Evolutionary conservation across 345 rosid species (phyloP), one percentile per base, ranked within the genome.

Genomic region (Isatis tinctoria): DNA sequence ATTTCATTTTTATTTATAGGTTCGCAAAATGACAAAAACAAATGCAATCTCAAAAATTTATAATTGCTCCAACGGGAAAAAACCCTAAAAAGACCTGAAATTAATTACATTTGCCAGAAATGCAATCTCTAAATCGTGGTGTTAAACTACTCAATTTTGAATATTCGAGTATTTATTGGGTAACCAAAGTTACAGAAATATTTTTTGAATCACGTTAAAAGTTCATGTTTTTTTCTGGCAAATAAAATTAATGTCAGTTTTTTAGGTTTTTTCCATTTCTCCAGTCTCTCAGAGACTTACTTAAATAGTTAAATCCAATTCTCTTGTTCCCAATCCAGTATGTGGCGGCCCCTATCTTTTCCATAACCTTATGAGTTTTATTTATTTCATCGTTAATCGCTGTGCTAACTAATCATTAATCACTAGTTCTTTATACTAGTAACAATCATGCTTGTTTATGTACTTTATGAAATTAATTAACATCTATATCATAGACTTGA

Each of bases 51-150:
- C 56, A 22, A 70, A 22, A 22, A 70, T 24, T 45, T 45, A 13
- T 61, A 28, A 20, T 40, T 69, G 61, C 49, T 61, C 74, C 70
- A 75, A 75, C 79, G 69, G n/a, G n/a, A n/a, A n/a, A n/a, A n/a
- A n/a, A n/a, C n/a, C n/a, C n/a, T n/a, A n/a, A n/a, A n/a, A n/a
- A n/a, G n/a, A n/a, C n/a, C n/a, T n/a, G n/a, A n/a, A n/a, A n/a
- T n/a, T n/a, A n/a, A n/a, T n/a, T n/a, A n/a, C n/a, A n/a, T n/a
- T n/a, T n/a, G n/a, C n/a, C n/a, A n/a, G n/a, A n/a, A n/a, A n/a
- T n/a, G n/a, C n/a, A n/a, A n/a, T n/a, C n/a, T n/a, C n/a, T n/a
- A n/a, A n/a, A n/a, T n/a, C n/a, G n/a, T n/a, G n/a, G n/a, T n/a
- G n/a, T n/a, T n/a, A n/a, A n/a, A n/a, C n/a, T n/a, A n/a, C n/a